These are phyloP conservation scores for Daldinia eschscholtzii DNA, from an alignment of 2,329 filamentous ascomycete genomes.

Conservation along the genomic window DNA sequence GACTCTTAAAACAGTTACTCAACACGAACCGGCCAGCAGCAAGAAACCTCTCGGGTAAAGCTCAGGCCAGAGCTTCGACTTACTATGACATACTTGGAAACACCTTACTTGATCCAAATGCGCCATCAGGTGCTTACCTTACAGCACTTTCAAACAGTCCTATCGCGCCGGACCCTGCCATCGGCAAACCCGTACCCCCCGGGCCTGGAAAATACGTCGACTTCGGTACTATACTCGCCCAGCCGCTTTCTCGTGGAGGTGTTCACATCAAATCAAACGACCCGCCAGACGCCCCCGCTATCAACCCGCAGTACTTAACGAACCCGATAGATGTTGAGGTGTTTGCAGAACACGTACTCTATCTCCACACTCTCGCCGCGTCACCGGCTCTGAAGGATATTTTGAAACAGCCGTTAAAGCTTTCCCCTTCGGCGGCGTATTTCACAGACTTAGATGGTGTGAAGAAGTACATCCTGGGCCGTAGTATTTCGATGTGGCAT, in stretches of 20 bases:
- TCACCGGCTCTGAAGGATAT: background rate
- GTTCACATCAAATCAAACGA: constrained; percentile 8
- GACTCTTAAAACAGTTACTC: background rate
- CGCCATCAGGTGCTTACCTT: constrained; percentile 3
- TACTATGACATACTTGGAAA: background rate
- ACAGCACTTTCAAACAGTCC: background rate
- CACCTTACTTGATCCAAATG: constrained; percentile 1
- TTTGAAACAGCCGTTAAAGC: background rate
- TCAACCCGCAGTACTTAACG: background rate
- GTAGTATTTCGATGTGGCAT: background rate
- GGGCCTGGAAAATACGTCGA: background rate
- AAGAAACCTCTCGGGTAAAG: background rate
- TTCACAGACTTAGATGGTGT: background rate
- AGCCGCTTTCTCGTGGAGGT: background rate
- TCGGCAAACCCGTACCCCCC: background rate
- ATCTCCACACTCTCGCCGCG: background rate
- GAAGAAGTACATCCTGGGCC: background rate
- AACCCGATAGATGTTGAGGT: background rate
- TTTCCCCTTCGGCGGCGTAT: background rate
- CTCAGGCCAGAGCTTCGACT: background rate
- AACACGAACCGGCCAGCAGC: background rate
- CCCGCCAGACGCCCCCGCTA: background rate
- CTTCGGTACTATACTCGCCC: background rate
- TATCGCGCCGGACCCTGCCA: background rate
- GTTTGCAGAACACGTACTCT: background rate